A percentile compares a stretch with the other conserved stretches of the same genome.
phyloP scores from a whole-genome alignment of 2,329 filamentous ascomycete species.

The Colletotrichum gigasporum region DNA sequence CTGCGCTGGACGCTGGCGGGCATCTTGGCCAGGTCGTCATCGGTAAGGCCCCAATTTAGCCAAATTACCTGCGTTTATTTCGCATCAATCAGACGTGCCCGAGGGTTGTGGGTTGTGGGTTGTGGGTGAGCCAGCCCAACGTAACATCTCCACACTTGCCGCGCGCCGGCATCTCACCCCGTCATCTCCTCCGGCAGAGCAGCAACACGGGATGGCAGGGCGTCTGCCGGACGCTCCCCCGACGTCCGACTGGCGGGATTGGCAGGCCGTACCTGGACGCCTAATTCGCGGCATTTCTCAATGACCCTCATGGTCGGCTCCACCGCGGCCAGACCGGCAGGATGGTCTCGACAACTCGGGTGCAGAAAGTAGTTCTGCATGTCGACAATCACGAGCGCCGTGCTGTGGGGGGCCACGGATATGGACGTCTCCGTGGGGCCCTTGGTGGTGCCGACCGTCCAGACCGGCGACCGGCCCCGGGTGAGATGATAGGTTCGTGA shows the following conservation, averaged over 20 bases:
- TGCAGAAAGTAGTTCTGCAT: conserved; percentile 64
- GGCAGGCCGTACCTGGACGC: conserved; percentile 49
- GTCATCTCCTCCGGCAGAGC: neutral
- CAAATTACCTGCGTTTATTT: conserved; percentile 52
- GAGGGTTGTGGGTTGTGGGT: too few species aligned
- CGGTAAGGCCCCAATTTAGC: conserved; percentile 67
- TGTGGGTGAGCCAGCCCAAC: neutral
- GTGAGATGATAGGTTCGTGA: conserved; percentile 31
- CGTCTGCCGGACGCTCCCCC: neutral
- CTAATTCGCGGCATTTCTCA: conserved; percentile 56
- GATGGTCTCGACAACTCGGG: conserved; percentile 43
- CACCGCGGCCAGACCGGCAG: conserved; percentile 51
- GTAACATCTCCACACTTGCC: neutral
- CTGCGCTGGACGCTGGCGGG: conserved; percentile 57
- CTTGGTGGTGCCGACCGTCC: conserved; percentile 24
- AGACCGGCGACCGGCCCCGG: conserved; percentile 21
- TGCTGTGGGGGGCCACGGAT: conserved; percentile 48
- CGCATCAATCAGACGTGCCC: neutral
- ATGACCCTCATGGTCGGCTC: conserved; percentile 52
- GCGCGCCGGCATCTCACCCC: neutral
- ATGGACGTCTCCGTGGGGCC: conserved; percentile 36
- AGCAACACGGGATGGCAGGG: neutral
- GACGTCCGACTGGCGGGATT: conserved; percentile 12
- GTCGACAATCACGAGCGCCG: conserved; percentile 61
- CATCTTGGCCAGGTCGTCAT: conserved; percentile 58